Evolutionary conservation across 805 yeast genomes (phyloP), one percentile per base, ranked within the genome.

Genomic region (Saccharomycopsis sp.): DNA sequence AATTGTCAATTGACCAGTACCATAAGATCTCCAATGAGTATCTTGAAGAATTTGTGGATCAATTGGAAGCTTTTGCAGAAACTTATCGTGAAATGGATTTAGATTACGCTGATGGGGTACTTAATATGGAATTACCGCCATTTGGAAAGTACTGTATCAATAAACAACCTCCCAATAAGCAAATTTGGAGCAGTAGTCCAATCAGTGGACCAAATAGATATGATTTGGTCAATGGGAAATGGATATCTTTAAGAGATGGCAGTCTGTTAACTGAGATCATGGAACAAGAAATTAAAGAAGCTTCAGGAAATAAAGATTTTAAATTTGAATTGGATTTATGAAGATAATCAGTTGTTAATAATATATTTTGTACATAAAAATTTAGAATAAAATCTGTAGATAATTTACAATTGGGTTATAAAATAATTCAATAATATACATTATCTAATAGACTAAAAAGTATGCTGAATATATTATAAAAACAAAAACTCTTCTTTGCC

Each of bases 101-200:
- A 43, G 86, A 92, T 60, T 70, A 81, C 53, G 63, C 83, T 45
- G 70, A 81, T 49, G 99, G 99, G 5, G 96, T 92, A 6, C 59
- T 92, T 60, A 77, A 89, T 1, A 57, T 92, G 42, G 73, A 67
- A 5, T 52, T 83, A 14, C 84, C 89, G 3, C 72, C 76, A 1
- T 64, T 66, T 14, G 97, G 96, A 1, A 72, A 88, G 0, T 92
- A 92, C 56, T 95, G 92, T 21, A 79, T 92, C 55, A 92, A 92
- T 64, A 89, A 87, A 55, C 97, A 92, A 61, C 98, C 98, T 1
- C 96, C 98, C 3, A 92, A 87, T 61, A 81, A 84, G 60, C 99
- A 92, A 58, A 80, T 92, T 23, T 92, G 99, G 99, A 68, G 89
- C 39, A 76, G 94, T 44, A 82, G 95, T 33, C 99, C 99, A 0